Base-by-base conservation (phyloP, 805 yeast genomes). In the Wickerhamiella sergipiensis region DNA sequence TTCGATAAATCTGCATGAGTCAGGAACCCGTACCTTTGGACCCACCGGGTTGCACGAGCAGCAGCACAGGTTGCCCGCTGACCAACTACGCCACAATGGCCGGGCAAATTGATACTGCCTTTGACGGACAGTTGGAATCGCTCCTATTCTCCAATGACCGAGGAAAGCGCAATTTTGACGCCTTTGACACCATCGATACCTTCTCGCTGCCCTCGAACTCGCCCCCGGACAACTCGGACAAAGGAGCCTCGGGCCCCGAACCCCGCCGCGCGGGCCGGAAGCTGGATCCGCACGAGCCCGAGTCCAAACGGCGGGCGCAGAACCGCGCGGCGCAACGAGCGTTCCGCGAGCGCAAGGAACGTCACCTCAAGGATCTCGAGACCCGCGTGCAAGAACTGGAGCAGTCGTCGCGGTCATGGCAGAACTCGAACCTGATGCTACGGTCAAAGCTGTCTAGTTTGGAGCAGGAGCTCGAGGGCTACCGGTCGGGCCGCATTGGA, bases 311-410 rank as follows among this genome's bases (percentile, higher is more conserved):
- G 59, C 87, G 95, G 15, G 97, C 97, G 2, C 97, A 92, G 69
- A 90, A 92, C 66, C 76, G 97, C 60, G 97, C 97, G 2, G 97
- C 97, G n/a, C 98, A 92, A 68, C 74, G 97, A 50, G 97, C 97
- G 6, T 90, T 87, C 68, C 74, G 97, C 52, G 97, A 92, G 67
- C 78, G 97, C 54, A 90, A 90, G 65, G 97, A 90, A 66, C 75
- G 74, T 48, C 86, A 85, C 62, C 77, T 92, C 80, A 78, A 79
- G 62, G 95, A 87, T 56, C 72, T 90, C 54, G 96, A 89, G 64
- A 80, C 79, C 46, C 81, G 85, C 58, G 95, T 90, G 13, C 67
- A 73, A 48, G 65, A 70, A 57, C 73, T 90, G 57, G 96, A 92
- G 65, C 75, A 76, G 55, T 84, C 81, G 57, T 81, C 82, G 52